Evolutionary conservation across 139 green algal genomes (phyloP).

Genomic region (Edaphochlamys debaryana): DNA sequence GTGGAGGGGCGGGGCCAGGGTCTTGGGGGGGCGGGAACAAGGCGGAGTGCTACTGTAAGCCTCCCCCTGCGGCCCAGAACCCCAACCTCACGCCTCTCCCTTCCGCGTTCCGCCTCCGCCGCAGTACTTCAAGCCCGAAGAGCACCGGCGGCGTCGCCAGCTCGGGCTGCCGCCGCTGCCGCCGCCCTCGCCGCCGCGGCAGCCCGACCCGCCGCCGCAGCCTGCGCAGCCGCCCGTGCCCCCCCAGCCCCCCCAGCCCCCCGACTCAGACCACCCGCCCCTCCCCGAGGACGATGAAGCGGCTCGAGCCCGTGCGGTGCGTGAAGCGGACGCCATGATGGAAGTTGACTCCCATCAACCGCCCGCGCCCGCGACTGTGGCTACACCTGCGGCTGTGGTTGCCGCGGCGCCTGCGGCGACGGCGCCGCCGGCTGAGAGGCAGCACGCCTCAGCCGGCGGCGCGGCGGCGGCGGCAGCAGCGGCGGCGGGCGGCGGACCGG

Average conservation of each 20-base stretch:
- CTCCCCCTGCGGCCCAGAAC: too few relatives aligned
- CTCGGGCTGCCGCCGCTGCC: background rate
- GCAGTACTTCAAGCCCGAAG: constrained; percentile 9
- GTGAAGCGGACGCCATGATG: background rate
- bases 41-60: too few relatives aligned
- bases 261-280: too few relatives aligned
- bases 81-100: too few relatives aligned
- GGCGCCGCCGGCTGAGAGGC: too few relatives aligned
- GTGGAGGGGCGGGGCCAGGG: too few relatives aligned
- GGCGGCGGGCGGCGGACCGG: background rate
- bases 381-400: too few relatives aligned
- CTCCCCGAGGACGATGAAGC: background rate
- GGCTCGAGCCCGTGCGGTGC: too few relatives aligned
- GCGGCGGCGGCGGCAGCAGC: background rate
- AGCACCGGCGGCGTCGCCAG: background rate
- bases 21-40: too few relatives aligned
- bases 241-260: background rate
- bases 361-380: too few relatives aligned
- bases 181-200: background rate
- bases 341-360: background rate
- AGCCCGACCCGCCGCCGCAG: background rate
- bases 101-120: too few relatives aligned
- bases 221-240: background rate
- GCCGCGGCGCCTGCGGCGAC: too few relatives aligned
- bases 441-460: background rate